A percentile compares a stretch with the other conserved stretches of the same genome.
Evolutionary conservation across 768 basidiomycete genomes (phyloP).

Genomic region (Hypholoma fasciculare): DNA sequence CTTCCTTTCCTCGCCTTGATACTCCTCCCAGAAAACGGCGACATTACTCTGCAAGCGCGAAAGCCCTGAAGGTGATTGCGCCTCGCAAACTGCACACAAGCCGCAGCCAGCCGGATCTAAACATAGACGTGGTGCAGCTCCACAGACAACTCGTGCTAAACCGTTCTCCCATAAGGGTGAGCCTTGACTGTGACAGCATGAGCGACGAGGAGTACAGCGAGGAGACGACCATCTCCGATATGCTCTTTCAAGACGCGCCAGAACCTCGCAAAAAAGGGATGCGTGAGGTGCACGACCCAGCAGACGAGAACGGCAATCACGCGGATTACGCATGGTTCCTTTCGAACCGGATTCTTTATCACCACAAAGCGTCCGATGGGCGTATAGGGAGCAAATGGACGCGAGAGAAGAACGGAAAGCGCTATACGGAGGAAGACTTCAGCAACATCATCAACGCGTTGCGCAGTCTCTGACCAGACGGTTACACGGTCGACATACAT

Average conservation of each 20-base stretch:
- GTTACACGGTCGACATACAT: neutral
- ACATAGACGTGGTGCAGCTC: slow-evolving; percentile 1
- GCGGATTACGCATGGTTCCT: slow-evolving; percentile 20
- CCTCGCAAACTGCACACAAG: neutral
- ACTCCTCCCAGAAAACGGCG: neutral
- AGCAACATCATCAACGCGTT: slow-evolving; percentile 32
- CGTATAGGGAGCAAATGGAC: slow-evolving; percentile 34
- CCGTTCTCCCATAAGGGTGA: neutral
- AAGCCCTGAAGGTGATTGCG: neutral
- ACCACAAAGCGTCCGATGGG: slow-evolving; percentile 3
- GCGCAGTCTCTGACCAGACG: slow-evolving; percentile 27
- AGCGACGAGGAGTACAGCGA: slow-evolving; percentile 16
- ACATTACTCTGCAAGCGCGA: neutral
- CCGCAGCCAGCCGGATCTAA: neutral
- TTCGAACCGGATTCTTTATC: slow-evolving; percentile 13
- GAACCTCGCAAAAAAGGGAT: neutral
- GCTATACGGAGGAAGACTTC: slow-evolving; percentile 37
- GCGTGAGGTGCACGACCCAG: neutral
- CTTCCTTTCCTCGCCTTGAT: neutral
- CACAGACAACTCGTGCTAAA: slow-evolving; percentile 3
- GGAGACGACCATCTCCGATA: neutral
- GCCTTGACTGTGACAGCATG: neutral
- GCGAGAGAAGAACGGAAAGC: slow-evolving; percentile 35
- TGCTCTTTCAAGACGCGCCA: slow-evolving; percentile 1
- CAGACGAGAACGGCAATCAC: slow-evolving; percentile 12